Percentiles rank a stretch among this genome's conserved stretches.
These are phyloP conservation scores for Chenopodium suecicum DNA, from an alignment of 148 eudicot genomes.

Conservation along the genomic window DNA sequence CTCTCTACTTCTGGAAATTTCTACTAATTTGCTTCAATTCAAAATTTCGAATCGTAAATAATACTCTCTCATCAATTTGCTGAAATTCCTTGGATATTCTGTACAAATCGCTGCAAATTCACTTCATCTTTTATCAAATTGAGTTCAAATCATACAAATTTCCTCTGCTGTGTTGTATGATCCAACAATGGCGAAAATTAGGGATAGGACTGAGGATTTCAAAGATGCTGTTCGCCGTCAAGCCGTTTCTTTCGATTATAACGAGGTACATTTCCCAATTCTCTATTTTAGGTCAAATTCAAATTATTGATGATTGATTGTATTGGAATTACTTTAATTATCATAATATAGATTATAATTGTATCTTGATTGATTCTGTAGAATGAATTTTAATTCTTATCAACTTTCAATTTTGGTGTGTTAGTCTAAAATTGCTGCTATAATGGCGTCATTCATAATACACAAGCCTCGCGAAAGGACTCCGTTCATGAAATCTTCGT, in stretches of 20 bases:
- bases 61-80: background rate
- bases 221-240: slow-evolving; percentile 79
- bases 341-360: no score
- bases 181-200: slow-evolving; percentile 59
- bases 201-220: slow-evolving; percentile 90
- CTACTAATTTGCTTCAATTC: slow-evolving; percentile 4
- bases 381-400: background rate
- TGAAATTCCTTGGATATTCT: background rate
- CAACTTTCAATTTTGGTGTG: slow-evolving; percentile 15
- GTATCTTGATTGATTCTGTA: no score
- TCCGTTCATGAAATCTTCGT: slow-evolving; percentile 68
- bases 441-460: slow-evolving; percentile 87
- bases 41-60: background rate
- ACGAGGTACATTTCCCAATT: slow-evolving; percentile 47
- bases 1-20: background rate
- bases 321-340: background rate
- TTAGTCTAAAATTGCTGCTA: slow-evolving; percentile 84
- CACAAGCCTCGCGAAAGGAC: slow-evolving; percentile 86
- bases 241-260: slow-evolving; percentile 64
- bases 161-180: background rate
- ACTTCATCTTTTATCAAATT: background rate
- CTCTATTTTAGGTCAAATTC: background rate
- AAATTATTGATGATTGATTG: no score
- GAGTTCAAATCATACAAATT: background rate
- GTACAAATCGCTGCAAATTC: background rate